phyloP scores from a whole-genome alignment of 129 eudicot genomes.

The Helianthus tuberosus region DNA sequence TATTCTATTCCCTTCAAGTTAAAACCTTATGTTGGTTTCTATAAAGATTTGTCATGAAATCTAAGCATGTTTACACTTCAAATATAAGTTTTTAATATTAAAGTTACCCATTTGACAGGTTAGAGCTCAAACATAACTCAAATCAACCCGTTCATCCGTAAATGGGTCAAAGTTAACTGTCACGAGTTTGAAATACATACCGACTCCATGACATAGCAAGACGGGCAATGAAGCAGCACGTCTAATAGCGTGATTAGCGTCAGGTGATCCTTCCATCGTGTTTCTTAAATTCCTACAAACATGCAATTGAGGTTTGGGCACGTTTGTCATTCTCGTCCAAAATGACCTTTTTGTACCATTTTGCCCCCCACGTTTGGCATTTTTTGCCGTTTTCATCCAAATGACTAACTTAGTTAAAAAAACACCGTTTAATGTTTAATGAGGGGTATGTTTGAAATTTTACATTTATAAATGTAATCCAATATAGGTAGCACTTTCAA shows the following conservation, averaged over 20 bases:
- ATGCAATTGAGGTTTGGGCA: too few species aligned
- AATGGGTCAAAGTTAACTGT: background rate
- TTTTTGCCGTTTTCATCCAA: too few species aligned
- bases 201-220: slow-evolving; percentile 79
- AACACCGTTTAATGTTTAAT: too few species aligned
- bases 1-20: background rate
- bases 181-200: slow-evolving; percentile 44
- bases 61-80: background rate
- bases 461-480: background rate
- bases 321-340: too few species aligned
- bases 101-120: background rate
- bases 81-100: background rate
- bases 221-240: slow-evolving; percentile 92
- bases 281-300: slow-evolving; percentile 64
- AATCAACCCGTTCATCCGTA: background rate
- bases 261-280: slow-evolving; percentile 79
- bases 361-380: too few species aligned
- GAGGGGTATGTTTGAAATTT: too few species aligned
- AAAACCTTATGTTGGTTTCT: background rate
- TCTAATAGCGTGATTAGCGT: slow-evolving; percentile 45
- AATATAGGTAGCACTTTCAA: background rate
- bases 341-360: too few species aligned
- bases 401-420: too few species aligned
- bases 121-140: background rate
- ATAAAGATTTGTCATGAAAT: background rate